Evolutionary conservation across 2,329 filamentous ascomycete genomes (phyloP), one percentile per base, ranked within the genome.

Genomic region (Nemania bipapillata): DNA sequence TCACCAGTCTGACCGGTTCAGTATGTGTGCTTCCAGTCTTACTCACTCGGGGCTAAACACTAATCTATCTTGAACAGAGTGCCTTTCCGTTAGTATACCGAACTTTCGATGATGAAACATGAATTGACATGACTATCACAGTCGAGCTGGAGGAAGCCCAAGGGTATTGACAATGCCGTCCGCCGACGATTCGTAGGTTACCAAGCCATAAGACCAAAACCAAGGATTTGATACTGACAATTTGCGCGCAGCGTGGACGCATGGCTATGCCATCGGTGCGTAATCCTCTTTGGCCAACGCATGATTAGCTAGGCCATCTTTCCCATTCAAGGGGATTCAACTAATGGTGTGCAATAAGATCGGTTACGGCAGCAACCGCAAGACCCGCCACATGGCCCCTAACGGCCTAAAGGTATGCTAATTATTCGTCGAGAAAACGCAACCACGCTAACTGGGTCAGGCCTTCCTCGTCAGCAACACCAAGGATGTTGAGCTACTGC

Each of bases 91-190:
- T 63, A 70, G 70, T 71, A 49, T 4, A 24, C 49, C 30, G 37
- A 61, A 50, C 55, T 32, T 45, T 47, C 17, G 32, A 47, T 28
- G 7, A 15, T 6, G 22, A 15, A 50, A 63, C n/a, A 20, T 40
- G 17, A 54, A 61, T 62, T 71, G 65, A 71, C 9, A 4, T 22
- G 20, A 15, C 26, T 47, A 12, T 50, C 26, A 35, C 24, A 72
- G 74, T 60, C 70, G 89, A 89, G 37, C 59, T 99, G 96, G 96
- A 92, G 96, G 87, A 99, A 98, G 90, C 96, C 96, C 78, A 99
- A 99, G 93, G 96, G 96, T 93, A 99, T 99, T 86, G 96, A 99
- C 87, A 97, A 94, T 89, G 88, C 92, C 81, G 95, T 99, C 83
- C 92, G 96, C 83, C 91, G 96, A 89, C 93, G 96, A 78, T 99